These are phyloP conservation scores for Postia placenta DNA, from an alignment of 768 basidiomycete species.

Conservation along the genomic window DNA sequence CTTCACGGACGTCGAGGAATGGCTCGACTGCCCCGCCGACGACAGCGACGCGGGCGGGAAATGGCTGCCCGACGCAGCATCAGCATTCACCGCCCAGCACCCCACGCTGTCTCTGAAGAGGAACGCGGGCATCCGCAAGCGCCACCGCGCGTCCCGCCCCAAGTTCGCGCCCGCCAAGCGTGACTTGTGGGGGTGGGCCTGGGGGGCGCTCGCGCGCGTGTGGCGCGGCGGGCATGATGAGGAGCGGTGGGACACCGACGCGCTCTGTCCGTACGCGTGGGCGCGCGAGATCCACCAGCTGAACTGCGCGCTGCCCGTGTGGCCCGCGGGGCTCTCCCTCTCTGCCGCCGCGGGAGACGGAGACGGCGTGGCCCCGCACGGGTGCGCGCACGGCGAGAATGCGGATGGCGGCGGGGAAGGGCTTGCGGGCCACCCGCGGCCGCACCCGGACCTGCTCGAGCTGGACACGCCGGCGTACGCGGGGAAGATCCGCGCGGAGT, in stretches of 20 bases:
- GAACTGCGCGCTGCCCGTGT: conserved; percentile 72
- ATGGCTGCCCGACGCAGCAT: neutral
- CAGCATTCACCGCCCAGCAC: neutral
- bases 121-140: neutral
- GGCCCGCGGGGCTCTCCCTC: conserved; percentile 66
- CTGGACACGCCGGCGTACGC: conserved; percentile 80
- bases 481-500: conserved; percentile 56
- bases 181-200: neutral
- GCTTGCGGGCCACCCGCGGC: conserved; percentile 7
- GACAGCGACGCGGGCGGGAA: too few relatives aligned
- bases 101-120: neutral
- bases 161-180: neutral
- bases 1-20: conserved; percentile 35
- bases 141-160: neutral
- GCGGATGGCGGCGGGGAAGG: conserved; percentile 10
- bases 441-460: conserved; percentile 45
- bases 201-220: neutral
- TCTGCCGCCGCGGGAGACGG: conserved; percentile 20
- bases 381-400: conserved; percentile 8
- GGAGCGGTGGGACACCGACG: conserved; percentile 42
- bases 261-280: conserved; percentile 78
- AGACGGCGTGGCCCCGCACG: conserved; percentile 4
- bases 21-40: conserved; percentile 61
- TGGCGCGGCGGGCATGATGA: conserved; percentile 15
- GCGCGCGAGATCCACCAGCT: conserved; percentile 63